These are phyloP conservation scores for Acer yangbiense DNA, from an alignment of 345 rosid genomes.

Conservation along the genomic window DNA sequence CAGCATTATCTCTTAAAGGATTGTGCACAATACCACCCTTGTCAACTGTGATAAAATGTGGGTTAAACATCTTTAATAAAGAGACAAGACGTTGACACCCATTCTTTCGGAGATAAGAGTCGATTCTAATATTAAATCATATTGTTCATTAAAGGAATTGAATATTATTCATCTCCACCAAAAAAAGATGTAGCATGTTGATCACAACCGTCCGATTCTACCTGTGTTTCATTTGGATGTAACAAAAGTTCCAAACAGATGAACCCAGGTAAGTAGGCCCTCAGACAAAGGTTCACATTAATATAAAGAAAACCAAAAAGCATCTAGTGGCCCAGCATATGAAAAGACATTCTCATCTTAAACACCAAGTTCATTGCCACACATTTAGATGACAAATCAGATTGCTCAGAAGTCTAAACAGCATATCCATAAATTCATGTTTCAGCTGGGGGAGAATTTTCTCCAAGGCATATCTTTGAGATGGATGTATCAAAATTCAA, in stretches of 20 bases:
- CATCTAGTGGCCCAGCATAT: constrained; percentile 1
- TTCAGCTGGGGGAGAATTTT: not conserved
- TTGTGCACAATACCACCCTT: not conserved
- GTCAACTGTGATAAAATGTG: not conserved
- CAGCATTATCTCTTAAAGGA: not conserved
- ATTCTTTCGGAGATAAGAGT: not conserved
- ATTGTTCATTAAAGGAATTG: not conserved
- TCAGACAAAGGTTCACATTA: constrained; percentile 7
- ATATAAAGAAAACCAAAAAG: not conserved
- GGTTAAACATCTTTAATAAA: not conserved
- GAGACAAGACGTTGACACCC: not conserved
- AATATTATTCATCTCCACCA: not conserved
- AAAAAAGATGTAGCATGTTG: no score
- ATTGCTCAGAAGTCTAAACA: no score
- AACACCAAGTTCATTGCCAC: not conserved
- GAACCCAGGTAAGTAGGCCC: not conserved
- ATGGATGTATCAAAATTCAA: no score
- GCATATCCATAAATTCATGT: not conserved
- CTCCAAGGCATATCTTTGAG: not conserved
- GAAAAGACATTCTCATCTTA: not conserved
- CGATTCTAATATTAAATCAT: not conserved
- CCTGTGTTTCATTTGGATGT: no score
- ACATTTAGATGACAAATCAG: no score
- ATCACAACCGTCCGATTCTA: not conserved
- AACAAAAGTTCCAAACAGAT: not conserved